These are phyloP conservation scores for Phlebiopsis gigantea DNA, from an alignment of 768 basidiomycete genomes.

Conservation along the genomic window DNA sequence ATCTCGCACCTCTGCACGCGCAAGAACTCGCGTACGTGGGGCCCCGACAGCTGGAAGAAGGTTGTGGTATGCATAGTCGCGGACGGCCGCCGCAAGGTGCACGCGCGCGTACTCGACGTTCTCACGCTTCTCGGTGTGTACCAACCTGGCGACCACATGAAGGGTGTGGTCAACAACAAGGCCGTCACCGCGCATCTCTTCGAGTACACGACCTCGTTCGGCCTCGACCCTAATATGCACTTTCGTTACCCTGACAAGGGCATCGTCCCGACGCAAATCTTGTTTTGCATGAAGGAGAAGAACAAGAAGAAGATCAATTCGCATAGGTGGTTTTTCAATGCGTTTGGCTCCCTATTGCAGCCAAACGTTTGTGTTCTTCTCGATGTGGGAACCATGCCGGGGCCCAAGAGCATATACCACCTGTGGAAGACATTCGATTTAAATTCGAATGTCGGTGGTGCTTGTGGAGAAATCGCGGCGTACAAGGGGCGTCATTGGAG, in stretches of 20 bases:
- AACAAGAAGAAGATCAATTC: conserved; percentile 98
- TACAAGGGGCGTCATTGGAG: conserved; percentile 91
- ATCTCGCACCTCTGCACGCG: conserved; percentile 78
- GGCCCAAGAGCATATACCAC: conserved; percentile 83
- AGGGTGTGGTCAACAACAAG: conserved; percentile 64
- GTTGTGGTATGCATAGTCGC: conserved; percentile 92
- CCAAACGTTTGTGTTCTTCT: conserved; percentile 90
- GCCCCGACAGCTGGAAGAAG: conserved; percentile 95
- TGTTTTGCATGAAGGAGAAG: conserved; percentile 88
- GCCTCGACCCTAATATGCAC: conserved; percentile 70
- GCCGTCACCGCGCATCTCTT: conserved; percentile 74
- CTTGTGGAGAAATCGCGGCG: conserved; percentile 93
- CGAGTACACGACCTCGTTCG: conserved; percentile 84
- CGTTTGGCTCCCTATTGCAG: conserved; percentile 77
- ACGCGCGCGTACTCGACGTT: conserved; percentile 82
- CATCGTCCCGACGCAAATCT: conserved; percentile 90
- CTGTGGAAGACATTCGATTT: conserved; percentile 95
- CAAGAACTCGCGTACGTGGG: conserved; percentile 93
- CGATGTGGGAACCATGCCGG: conserved; percentile 91
- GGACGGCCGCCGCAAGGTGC: conserved; percentile 78
- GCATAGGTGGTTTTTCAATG: conserved; percentile 97
- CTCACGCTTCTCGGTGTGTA: conserved; percentile 92
- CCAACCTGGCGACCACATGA: conserved; percentile 61
- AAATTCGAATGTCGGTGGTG: conserved; percentile 89
- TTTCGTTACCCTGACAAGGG: conserved; percentile 91